A percentile compares a stretch with the other conserved stretches of the same genome.
These are phyloP conservation scores for Toxoplasma gondii DNA, from an alignment of 169 alveolate genomes.

Conservation along the genomic window DNA sequence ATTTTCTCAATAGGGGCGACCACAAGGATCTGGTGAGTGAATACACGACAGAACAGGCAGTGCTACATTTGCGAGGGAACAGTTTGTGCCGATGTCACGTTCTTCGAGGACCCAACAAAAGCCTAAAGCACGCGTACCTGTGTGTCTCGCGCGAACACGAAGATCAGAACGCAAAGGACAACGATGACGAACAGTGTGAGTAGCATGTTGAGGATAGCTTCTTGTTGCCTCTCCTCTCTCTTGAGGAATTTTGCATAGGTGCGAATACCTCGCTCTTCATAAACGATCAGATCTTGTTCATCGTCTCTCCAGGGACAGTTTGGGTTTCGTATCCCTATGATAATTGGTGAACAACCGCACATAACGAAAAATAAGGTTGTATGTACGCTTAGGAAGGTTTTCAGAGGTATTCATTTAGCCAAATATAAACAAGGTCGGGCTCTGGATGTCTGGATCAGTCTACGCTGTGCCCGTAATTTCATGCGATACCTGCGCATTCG, in stretches of 20 bases:
- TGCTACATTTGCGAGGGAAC: not conserved
- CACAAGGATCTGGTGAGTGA: slow-evolving; percentile 68
- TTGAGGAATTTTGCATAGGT: slow-evolving; percentile 34
- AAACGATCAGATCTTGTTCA: slow-evolving; percentile 17
- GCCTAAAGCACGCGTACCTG: not conserved
- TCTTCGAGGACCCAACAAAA: too few relatives aligned
- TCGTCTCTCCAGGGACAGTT: slow-evolving; percentile 40
- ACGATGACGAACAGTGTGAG: slow-evolving; percentile 45
- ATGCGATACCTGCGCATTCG: slow-evolving; percentile 13
- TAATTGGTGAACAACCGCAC: not conserved
- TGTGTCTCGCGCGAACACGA: slow-evolving; percentile 80
- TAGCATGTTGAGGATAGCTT: slow-evolving; percentile 30
- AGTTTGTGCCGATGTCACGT: too few relatives aligned
- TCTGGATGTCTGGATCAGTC: too few relatives aligned
- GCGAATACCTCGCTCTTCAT: not conserved
- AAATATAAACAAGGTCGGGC: too few relatives aligned
- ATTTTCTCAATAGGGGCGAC: slow-evolving; percentile 87
- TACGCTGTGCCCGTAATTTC: not conserved
- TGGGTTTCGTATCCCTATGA: not conserved
- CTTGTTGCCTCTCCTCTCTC: slow-evolving; percentile 21
- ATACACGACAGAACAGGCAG: not conserved
- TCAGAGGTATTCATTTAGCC: too few relatives aligned
- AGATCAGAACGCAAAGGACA: slow-evolving; percentile 74
- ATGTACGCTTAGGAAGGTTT: not conserved
- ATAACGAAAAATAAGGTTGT: not conserved